Evolutionary conservation across 192 early-diverging fungal species (phyloP), one percentile per base, ranked within the genome.

Genomic region (Coemansia sp.): DNA sequence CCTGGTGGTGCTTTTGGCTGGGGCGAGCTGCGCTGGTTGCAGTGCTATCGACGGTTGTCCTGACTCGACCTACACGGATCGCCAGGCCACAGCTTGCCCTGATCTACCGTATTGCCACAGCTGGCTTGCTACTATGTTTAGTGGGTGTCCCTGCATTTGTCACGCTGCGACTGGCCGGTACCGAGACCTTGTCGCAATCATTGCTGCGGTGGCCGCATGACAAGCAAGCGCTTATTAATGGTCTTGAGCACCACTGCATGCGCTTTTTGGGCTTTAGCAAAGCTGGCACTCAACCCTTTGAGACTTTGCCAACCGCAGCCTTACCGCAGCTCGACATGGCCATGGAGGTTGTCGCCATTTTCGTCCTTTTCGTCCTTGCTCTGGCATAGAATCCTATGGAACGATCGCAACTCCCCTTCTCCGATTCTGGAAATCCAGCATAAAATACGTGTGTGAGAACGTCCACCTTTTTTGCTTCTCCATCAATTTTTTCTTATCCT

Each of bases 141-240:
- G 34, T 64, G 7, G 62, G 61, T 3, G 27, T 71, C n/a, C 69
- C 69, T 39, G 34, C 49, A 46, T 24, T 71, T 63, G 33, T 24
- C 47, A 64, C 69, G 16, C 7, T 64, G 24, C 60, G 58, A 13
- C 33, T 38, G 36, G 58, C 31, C 13, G 39, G 58, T 10, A 38
- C 18, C n/a, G 58, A 34, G 31, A 3, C 34, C n/a, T 61, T 18
- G 58, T 18, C 58, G 18, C 58, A 33, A 34, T 13, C 58, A 22
- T 39, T 70, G 63, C 47, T 65, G 64, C 77, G 72, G 65, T 79
- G 77, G 77, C 68, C 72, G 64, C 72, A 53, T 31, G 68, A 65
- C 24, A 74, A 61, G 63, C 68, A 39, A 12, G 13, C 44, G 34
- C 34, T 53, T 36, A 55, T 36, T 31, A 40, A 47, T 34, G 39